These are phyloP conservation scores for Fusarium poae DNA, from an alignment of 2,329 filamentous ascomycete genomes.

Conservation along the genomic window DNA sequence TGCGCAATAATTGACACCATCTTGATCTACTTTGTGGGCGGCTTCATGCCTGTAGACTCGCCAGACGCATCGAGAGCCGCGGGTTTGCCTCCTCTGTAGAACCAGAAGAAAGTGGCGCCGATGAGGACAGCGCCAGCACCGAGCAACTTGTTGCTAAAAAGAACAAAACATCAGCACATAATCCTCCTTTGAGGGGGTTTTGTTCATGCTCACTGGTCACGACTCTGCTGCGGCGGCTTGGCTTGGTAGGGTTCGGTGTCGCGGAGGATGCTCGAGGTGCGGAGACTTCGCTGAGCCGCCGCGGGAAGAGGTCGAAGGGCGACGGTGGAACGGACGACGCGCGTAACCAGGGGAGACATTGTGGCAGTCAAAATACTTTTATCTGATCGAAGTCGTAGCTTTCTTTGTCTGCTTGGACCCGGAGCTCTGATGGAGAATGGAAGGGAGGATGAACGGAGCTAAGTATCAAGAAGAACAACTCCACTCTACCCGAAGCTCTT, in stretches of 20 bases:
- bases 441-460: conserved; percentile 14
- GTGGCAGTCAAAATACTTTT: not conserved
- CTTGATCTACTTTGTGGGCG: conserved; percentile 29
- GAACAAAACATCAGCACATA: not conserved
- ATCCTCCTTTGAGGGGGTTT: accelerated
- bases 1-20: not conserved
- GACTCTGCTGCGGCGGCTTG: conserved; percentile 29
- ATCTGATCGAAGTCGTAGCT: not conserved
- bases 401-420: conserved; percentile 2
- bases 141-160: conserved; percentile 34
- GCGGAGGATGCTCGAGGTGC: conserved; percentile 35
- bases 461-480: conserved; percentile 28
- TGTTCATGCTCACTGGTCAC: conserved; percentile 24
- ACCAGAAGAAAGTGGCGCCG: conserved; percentile 34
- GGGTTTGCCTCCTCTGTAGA: conserved; percentile 38
- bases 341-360: conserved; percentile 27
- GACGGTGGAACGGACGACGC: conserved; percentile 28
- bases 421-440: conserved; percentile 15
- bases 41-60: conserved; percentile 16
- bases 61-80: conserved; percentile 21
- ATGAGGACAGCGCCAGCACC: conserved; percentile 30
- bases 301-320: conserved; percentile 35
- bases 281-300: conserved; percentile 33
- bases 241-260: conserved; percentile 35
- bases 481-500: conserved; percentile 26